Conservation (phyloP, 495 filamentous ascomycete genomes). For the Amorphotheca resinae region DNA sequence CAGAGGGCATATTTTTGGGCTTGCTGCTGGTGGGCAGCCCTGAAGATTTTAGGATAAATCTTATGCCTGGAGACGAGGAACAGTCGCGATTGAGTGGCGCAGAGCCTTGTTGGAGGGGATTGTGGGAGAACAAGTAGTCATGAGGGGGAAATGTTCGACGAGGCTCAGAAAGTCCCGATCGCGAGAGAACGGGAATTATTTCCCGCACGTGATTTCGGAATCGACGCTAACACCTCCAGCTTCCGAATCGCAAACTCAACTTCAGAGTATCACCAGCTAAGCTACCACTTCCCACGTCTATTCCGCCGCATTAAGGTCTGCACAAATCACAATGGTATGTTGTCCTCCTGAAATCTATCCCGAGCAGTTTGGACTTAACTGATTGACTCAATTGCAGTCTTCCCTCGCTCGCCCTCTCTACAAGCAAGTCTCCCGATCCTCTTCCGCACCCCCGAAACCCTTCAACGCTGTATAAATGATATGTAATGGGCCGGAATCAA, state of each 20-base stretch:
- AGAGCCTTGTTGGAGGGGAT: not conserved
- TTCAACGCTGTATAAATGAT: not conserved
- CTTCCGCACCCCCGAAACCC: constrained; percentile 8
- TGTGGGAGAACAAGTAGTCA: too few relatives aligned
- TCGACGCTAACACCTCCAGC: constrained; percentile 25
- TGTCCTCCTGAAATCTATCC: not conserved
- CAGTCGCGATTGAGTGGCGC: not conserved
- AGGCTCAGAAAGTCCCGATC: too few relatives aligned
- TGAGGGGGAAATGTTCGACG: too few relatives aligned
- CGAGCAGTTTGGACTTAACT: constrained; percentile 11
- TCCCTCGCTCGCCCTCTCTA: constrained; percentile 42
- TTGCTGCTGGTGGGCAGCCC: constrained; percentile 10
- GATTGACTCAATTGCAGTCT: constrained; percentile 12
- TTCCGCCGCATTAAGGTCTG: not conserved
- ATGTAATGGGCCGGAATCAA: constrained; percentile 1
- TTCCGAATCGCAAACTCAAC: constrained; percentile 21
- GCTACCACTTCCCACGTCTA: constrained; percentile 2
- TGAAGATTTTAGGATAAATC: too few relatives aligned
- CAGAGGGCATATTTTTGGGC: constrained; percentile 32
- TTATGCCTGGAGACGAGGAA: too few relatives aligned
- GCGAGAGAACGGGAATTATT: too few relatives aligned
- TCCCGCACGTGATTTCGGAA: constrained; percentile 3
- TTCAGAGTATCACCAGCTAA: constrained; percentile 19
- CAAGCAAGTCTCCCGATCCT: constrained; percentile 54
- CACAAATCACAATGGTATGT: constrained; percentile 18